A percentile compares a stretch with the other conserved stretches of the same genome.
phyloP scores from a whole-genome alignment of 257 asterid genomes.

The Scutellaria minor region DNA sequence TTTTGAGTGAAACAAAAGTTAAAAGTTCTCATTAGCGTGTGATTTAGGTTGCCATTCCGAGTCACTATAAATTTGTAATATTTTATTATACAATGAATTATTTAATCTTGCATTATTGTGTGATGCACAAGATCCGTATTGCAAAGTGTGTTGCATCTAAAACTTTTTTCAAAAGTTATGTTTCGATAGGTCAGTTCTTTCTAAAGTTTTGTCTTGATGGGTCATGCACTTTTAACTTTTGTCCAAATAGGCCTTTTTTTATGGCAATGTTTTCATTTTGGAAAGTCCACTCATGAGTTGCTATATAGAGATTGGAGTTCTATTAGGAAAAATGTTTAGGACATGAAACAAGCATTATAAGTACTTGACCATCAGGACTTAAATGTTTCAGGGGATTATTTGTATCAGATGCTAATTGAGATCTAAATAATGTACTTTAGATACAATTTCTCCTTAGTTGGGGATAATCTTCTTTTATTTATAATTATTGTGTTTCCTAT shows the following conservation, averaged over 20 bases:
- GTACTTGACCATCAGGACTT: too few species aligned
- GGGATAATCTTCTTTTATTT: too few species aligned
- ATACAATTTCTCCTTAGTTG: too few species aligned
- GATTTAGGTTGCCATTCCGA: neutral
- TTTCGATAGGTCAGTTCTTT: neutral
- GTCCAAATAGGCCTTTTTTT: neutral
- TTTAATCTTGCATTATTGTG: neutral
- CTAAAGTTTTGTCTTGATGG: neutral
- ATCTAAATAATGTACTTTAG: too few species aligned
- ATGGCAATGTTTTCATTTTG: neutral
- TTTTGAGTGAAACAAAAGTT: neutral
- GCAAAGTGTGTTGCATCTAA: neutral
- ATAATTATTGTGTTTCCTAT: too few species aligned
- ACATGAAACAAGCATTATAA: too few species aligned
- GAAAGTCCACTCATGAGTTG: neutral
- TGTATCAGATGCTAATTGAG: too few species aligned
- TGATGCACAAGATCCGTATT: neutral
- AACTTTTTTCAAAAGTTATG: neutral
- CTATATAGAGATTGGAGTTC: neutral
- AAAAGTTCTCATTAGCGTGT: neutral
- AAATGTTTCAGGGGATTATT: too few species aligned
- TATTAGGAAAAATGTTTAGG: neutral
- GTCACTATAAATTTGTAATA: neutral
- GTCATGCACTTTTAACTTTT: neutral
- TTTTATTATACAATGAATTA: neutral